These are phyloP conservation scores for Eucalyptus coolabah DNA, from an alignment of 345 rosid genomes.

Conservation along the genomic window DNA sequence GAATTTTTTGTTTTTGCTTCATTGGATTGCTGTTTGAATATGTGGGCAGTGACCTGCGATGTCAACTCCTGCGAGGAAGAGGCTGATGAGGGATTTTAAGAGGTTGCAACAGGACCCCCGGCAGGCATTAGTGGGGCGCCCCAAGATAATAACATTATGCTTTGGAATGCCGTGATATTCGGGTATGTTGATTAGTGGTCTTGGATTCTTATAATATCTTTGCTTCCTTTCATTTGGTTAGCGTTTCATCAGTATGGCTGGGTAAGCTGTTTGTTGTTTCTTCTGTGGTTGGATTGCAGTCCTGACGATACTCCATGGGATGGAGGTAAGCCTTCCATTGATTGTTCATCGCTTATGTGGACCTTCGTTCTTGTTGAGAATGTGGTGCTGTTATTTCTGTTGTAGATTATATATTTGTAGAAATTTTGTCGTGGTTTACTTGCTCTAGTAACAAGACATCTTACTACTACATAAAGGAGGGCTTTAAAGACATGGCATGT, in stretches of 20 bases:
- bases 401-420: not conserved
- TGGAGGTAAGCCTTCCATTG: constrained; percentile 41
- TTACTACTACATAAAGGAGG: not conserved
- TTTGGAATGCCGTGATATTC: constrained; percentile 50
- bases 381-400: not conserved
- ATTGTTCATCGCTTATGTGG: not conserved
- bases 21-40: not conserved
- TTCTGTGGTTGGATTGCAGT: constrained; percentile 28
- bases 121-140: constrained; percentile 49
- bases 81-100: constrained; percentile 61
- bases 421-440: not conserved
- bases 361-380: not conserved
- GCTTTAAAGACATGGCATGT: not conserved
- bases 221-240: not conserved
- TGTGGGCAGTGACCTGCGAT: constrained; percentile 1
- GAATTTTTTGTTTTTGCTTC: not conserved
- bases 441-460: not conserved
- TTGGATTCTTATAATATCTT: not conserved
- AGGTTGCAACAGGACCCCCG: constrained; percentile 55
- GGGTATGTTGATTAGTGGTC: constrained; percentile 8
- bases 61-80: constrained; percentile 47
- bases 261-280: constrained; percentile 2
- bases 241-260: not conserved
- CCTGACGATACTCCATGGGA: constrained; percentile 89
- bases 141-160: constrained; percentile 45